Base-by-base conservation (phyloP, 768 basidiomycete genomes). In the Auricularia cornea region DNA sequence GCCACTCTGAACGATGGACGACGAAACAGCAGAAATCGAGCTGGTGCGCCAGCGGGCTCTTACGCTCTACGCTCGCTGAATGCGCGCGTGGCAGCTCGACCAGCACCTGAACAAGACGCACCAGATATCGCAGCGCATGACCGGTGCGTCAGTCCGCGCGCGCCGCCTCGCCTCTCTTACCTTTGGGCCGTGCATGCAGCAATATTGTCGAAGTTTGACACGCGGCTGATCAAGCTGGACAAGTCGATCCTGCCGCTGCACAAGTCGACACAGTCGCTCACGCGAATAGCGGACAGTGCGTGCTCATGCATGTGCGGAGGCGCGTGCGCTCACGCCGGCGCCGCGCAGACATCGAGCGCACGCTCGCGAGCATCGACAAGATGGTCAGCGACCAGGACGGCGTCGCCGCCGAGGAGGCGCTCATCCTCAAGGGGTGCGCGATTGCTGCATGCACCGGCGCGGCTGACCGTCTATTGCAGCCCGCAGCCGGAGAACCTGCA, bases 231-330 rank as follows among this genome's bases (percentile, higher is more conserved):
- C 48, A 89, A 87, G 71, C 81, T 94, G 26, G 92, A 94, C 70
- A 93, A 92, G 68, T 88, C 90, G 2, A 92, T 94, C 61, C 72
- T 89, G 16, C 92, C 92, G 0, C 73, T 94, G n/a, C 90, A 94
- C 69, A 83, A 81, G 1, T 86, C 88, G 3, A 87, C 91, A 0
- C 89, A 92, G 71, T 78, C 87, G 14, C 72, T 93, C 61, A 92
- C 90, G 62, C 79, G 82, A 68, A 76, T 92, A 41, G 83, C 83
- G 20, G 83, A 81, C 54, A 94, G 92, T 92, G 65, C 31, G 90
- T 78, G 16, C 12, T n/a, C n/a, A n/a, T n/a, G n/a, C 20, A 8
- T 52, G 54, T 31, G 54, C 23, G 20, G 32, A 35, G 6, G 16
- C 44, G 57, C 11, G 52, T 14, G 29, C 23, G 18, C 32, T 32